These are phyloP conservation scores for Paramyrothecium roridum DNA, from an alignment of 2,329 filamentous ascomycete genomes.

Conservation along the genomic window DNA sequence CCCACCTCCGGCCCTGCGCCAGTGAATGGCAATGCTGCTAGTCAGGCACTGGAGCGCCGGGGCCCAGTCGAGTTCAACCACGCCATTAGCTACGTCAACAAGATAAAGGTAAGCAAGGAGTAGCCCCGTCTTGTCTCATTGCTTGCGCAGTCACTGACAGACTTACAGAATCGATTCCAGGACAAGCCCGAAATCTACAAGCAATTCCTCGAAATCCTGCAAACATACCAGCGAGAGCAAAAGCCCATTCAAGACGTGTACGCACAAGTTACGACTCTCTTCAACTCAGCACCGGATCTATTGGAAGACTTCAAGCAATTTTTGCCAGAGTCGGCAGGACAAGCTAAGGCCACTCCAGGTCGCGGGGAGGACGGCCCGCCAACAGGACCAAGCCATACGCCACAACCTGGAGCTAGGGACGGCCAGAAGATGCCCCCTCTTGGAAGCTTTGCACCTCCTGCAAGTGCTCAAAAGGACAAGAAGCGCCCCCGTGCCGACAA, in stretches of 20 bases:
- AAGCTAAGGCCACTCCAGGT: conserved; percentile 46
- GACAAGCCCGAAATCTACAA: conserved; percentile 98
- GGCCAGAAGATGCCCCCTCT: conserved; percentile 85
- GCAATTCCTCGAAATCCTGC: conserved; percentile 95
- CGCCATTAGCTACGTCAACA: conserved; percentile 98
- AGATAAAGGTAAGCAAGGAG: conserved; percentile 77
- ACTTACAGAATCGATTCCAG: conserved; percentile 82
- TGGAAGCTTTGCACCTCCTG: conserved; percentile 84
- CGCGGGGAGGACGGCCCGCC: conserved; percentile 55
- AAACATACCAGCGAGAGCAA: conserved; percentile 96
- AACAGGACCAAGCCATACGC: conserved; percentile 48
- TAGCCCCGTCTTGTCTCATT: neutral
- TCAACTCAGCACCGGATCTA: conserved; percentile 89
- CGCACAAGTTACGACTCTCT: conserved; percentile 89
- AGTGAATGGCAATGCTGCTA: conserved; percentile 57
- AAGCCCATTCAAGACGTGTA: conserved; percentile 99
- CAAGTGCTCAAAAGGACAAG: conserved; percentile 86
- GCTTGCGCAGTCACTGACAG: conserved; percentile 3
- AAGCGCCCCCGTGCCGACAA: conserved; percentile 71
- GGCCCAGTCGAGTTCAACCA: conserved; percentile 98
- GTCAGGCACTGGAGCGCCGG: conserved; percentile 73
- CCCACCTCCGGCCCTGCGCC: conserved; percentile 52
- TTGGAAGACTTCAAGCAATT: conserved; percentile 99
- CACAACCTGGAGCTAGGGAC: conserved; percentile 53
- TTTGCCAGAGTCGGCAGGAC: conserved; percentile 75